phyloP scores from a whole-genome alignment of 225 moss, liverwort and hornwort species.

The Sphagnum contortum region DNA sequence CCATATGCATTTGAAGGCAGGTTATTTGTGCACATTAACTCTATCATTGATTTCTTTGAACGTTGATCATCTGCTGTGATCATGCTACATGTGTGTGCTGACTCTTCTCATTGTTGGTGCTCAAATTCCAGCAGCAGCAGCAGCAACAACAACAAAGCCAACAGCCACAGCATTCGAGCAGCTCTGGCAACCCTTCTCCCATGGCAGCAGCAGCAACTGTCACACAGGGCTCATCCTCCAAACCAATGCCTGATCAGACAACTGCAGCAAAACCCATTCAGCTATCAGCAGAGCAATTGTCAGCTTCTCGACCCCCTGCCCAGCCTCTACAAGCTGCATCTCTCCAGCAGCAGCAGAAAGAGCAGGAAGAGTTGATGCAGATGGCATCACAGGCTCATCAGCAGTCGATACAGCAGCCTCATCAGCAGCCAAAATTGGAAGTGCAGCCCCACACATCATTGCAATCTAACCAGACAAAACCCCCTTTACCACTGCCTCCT shows the following conservation, averaged over 20 bases:
- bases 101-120: too few relatives aligned
- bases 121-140: conserved; percentile 25
- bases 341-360: conserved; percentile 42
- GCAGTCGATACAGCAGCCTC: conserved; percentile 24
- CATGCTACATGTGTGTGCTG: too few relatives aligned
- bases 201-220: conserved; percentile 12
- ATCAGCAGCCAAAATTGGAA: conserved; percentile 24
- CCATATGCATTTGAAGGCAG: conserved; percentile 86
- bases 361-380: conserved; percentile 17
- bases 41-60: too few relatives aligned
- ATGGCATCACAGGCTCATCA: conserved; percentile 7
- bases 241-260: conserved; percentile 14
- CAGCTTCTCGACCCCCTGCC: conserved; percentile 9
- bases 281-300: conserved; percentile 20
- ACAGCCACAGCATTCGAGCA: conserved; percentile 34
- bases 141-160: conserved; percentile 41
- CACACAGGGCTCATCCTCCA: conserved; percentile 13
- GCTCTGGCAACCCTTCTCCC: conserved; percentile 20
- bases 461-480: conserved; percentile 25
- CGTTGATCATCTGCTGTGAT: too few relatives aligned
- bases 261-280: conserved; percentile 10
- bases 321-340: conserved; percentile 35
- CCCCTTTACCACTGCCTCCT: conserved; percentile 8
- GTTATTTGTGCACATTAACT: conserved; percentile 5
- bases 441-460: conserved; percentile 23